Base-by-base conservation (phyloP, 345 rosid genomes). In the Aquilaria yunnanensis region DNA sequence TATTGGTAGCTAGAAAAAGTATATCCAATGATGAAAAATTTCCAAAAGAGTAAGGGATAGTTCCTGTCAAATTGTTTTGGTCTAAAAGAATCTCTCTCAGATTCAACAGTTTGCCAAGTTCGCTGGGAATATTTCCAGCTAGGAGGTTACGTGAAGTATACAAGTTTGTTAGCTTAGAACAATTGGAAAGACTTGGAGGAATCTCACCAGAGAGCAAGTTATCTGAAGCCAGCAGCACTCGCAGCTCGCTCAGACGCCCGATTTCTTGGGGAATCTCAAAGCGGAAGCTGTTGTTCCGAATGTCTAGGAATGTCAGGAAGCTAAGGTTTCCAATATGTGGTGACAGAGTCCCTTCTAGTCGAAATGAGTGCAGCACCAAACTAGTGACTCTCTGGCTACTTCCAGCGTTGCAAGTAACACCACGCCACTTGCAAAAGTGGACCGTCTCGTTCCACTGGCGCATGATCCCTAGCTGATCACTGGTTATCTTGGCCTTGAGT, bases 391-490 rank as follows among this genome's bases (percentile, higher is more conserved):
- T 59, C 37, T 60, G 51, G 23, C 23, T 23, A 10, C 60, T 59
- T 2, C 49, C n/a, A 10, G 14, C n/a, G 29, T 48, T 33, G 12
- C 71, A 67, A n/a, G 59, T 12, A 7, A 67, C 60, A 0, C 71
- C 71, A 2, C 14, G 23, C 71, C 71, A 68, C 0, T 30, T 31
- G 49, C 71, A 68, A 10, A 68, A 54, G 23, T 54, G 57, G 32
- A 16, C 29, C 9, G 57, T 14, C 14, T 16, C 12, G 5, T 54
- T 54, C 57, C 57, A 54, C 9, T 2, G 14, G 57, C 57, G 6
- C 11, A 54, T 9, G 57, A 54, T 6, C 23, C 23, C 12, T 29
- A 54, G 12, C 9, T 12, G 57, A 23, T 54, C 57, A 1, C 57
- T 10, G 1, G 14, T 8, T 1, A 54, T 54, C 14, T 14, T 30